Percentiles rank a stretch among this genome's conserved stretches.
Evolutionary conservation across 2,329 filamentous ascomycete genomes (phyloP).

Genomic region (Sphaerulina populicola): DNA sequence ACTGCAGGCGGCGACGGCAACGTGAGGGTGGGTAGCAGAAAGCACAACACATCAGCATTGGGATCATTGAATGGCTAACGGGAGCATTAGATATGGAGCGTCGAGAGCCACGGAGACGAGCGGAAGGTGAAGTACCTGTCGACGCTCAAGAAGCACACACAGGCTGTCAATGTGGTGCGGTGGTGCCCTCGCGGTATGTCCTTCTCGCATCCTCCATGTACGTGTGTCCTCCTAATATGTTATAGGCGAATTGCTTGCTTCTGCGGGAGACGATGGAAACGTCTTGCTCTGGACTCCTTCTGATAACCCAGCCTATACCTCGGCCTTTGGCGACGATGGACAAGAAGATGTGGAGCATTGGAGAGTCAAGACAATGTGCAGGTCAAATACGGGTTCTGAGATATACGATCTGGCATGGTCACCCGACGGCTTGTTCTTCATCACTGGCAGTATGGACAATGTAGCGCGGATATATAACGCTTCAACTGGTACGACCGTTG

Average conservation of each 20-base stretch:
- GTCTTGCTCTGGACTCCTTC: constrained; percentile 92
- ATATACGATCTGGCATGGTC: constrained; percentile 99
- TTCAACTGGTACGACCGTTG: constrained; percentile 57
- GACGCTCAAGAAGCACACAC: constrained; percentile 85
- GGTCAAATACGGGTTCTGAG: constrained; percentile 76
- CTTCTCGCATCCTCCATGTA: background rate
- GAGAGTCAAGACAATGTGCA: constrained; percentile 96
- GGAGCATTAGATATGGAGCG: constrained; percentile 67
- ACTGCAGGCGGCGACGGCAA: constrained; percentile 96
- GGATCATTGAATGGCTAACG: background rate
- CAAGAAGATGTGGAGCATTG: constrained; percentile 93
- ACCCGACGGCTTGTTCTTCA: constrained; percentile 91
- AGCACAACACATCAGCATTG: background rate
- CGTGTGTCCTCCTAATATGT: background rate
- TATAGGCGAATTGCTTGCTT: constrained; percentile 81
- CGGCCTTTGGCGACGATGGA: constrained; percentile 68
- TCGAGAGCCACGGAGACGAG: constrained; percentile 76
- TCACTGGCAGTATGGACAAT: constrained; percentile 99
- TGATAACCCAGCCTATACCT: constrained; percentile 57
- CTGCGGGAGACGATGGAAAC: constrained; percentile 94
- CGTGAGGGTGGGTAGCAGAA: constrained; percentile 61
- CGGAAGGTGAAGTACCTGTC: constrained; percentile 85
- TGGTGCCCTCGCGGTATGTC: constrained; percentile 81
- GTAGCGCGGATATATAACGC: constrained; percentile 95
- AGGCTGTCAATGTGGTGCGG: constrained; percentile 94